Conservation (phyloP, 2,329 filamentous ascomycete species). For the Falciphora oryzae region DNA sequence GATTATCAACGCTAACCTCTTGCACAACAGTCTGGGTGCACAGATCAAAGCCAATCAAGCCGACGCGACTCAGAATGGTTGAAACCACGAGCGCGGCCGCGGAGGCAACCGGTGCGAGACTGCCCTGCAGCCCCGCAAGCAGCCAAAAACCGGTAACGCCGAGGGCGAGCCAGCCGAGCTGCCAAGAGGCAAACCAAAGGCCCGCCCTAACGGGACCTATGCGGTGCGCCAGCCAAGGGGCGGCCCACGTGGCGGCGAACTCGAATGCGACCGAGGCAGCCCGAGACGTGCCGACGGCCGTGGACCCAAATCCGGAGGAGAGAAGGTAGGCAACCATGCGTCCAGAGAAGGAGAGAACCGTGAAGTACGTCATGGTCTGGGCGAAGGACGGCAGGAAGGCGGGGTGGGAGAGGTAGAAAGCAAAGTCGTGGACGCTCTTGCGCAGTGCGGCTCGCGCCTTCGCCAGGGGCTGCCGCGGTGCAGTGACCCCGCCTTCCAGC, state of each 20-base stretch:
- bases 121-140: slow-evolving; percentile 22
- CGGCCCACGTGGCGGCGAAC: slow-evolving; percentile 54
- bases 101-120: slow-evolving; percentile 25
- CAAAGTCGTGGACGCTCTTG: slow-evolving; percentile 18
- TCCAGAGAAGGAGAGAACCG: slow-evolving; percentile 51
- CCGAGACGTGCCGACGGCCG: slow-evolving; percentile 47
- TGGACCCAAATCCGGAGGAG: slow-evolving; percentile 34
- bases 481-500: no score
- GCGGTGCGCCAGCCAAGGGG: slow-evolving; percentile 46
- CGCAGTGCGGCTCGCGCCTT: not conserved
- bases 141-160: slow-evolving; percentile 35
- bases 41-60: slow-evolving; percentile 57
- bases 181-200: slow-evolving; percentile 66
- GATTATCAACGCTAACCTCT: slow-evolving; percentile 35
- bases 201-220: slow-evolving; percentile 59
- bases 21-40: slow-evolving; percentile 56
- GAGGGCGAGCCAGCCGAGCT: slow-evolving; percentile 48
- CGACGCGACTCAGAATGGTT: slow-evolving; percentile 50
- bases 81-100: slow-evolving; percentile 44
- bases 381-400: slow-evolving; percentile 57
- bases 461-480: not conserved
- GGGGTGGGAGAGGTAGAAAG: slow-evolving; percentile 45
- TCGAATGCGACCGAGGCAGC: slow-evolving; percentile 49
- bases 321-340: slow-evolving; percentile 62
- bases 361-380: slow-evolving; percentile 55